phyloP scores from a whole-genome alignment of 345 rosid genomes.

The Gossypioides kirkii region DNA sequence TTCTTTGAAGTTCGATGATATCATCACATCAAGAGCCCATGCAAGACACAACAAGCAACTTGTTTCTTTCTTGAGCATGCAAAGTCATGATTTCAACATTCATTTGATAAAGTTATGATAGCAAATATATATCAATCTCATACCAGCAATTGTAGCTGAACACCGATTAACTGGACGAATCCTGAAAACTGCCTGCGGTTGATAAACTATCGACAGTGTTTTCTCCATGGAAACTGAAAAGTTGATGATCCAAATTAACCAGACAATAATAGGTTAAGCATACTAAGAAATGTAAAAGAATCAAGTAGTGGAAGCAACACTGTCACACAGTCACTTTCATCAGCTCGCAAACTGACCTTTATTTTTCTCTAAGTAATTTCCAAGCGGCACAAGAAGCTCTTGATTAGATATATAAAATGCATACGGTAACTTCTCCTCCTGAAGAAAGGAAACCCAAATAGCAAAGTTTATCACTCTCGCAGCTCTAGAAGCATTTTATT shows the following conservation, averaged over 20 bases:
- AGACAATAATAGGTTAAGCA: neutral
- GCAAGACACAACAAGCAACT: neutral
- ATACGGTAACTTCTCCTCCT: conserved; percentile 91
- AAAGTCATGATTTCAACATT: too few relatives aligned
- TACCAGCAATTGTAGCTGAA: conserved; percentile 89
- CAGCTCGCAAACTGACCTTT: conserved; percentile 38
- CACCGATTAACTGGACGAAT: conserved; percentile 86
- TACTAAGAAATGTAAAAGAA: neutral
- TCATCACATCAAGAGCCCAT: neutral
- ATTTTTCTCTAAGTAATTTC: conserved; percentile 72
- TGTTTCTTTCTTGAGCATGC: neutral
- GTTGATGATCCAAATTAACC: neutral
- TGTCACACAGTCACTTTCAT: neutral
- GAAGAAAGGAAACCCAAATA: conserved; percentile 20
- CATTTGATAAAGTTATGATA: neutral
- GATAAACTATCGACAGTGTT: conserved; percentile 84
- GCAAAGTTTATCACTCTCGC: conserved; percentile 7
- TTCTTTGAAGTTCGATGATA: neutral
- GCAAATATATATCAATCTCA: neutral
- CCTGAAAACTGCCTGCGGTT: conserved; percentile 90
- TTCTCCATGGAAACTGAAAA: conserved; percentile 91
- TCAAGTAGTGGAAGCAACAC: neutral
- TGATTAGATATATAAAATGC: conserved; percentile 77
- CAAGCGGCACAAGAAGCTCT: conserved; percentile 81
- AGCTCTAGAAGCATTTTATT: neutral